Conservation (phyloP, 2,329 filamentous ascomycete genomes). For the Aspergillus fijiensis region DNA sequence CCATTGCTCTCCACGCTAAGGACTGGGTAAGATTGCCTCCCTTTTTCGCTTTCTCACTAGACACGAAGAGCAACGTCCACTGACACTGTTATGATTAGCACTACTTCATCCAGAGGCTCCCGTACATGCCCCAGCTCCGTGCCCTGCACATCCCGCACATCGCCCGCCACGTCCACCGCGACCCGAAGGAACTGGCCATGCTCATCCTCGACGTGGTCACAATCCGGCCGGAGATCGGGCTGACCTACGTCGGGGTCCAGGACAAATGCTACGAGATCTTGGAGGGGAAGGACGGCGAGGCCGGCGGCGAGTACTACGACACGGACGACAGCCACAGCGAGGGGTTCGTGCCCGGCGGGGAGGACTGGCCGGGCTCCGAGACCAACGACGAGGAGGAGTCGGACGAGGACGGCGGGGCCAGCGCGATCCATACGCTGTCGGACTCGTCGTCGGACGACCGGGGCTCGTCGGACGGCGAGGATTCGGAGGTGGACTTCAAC, state of each 20-base stretch:
- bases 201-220: conserved; percentile 78
- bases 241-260: conserved; percentile 76
- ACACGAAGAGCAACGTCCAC: neutral
- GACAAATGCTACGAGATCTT: conserved; percentile 79
- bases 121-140: conserved; percentile 67
- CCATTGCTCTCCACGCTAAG: conserved; percentile 69
- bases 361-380: conserved; percentile 45
- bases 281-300: conserved; percentile 53
- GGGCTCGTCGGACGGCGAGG: conserved; percentile 43
- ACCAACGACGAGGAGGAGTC: conserved; percentile 47
- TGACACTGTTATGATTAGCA: conserved; percentile 53
- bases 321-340: conserved; percentile 49
- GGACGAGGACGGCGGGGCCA: conserved; percentile 38
- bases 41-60: neutral
- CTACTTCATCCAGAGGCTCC: conserved; percentile 73
- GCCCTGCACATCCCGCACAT: conserved; percentile 71
- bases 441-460: conserved; percentile 27
- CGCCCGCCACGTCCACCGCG: conserved; percentile 60
- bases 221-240: conserved; percentile 70
- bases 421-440: conserved; percentile 23
- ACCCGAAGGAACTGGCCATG: conserved; percentile 69
- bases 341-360: conserved; percentile 46
- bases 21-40: conserved; percentile 65
- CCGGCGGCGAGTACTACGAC: conserved; percentile 34
- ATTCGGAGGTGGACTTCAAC: conserved; percentile 41